Conservation (phyloP, 1,284 basidiomycete genomes). For the Rhodofomes roseus region DNA sequence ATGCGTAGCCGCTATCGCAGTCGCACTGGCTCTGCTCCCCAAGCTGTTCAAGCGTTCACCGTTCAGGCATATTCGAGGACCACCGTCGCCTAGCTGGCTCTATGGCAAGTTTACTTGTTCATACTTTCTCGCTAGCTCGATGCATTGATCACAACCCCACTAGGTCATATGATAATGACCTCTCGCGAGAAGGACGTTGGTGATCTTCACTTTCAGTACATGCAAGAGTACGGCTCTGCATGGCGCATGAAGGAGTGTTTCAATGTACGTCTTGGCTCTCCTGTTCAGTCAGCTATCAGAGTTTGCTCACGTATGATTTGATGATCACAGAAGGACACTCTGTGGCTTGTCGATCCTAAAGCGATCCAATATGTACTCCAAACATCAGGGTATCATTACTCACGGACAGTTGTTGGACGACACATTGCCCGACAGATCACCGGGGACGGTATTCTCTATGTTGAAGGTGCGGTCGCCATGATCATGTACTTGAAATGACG, state of each 20-base stretch:
- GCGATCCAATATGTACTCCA: slow-evolving; percentile 36
- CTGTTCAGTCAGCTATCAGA: too few relatives aligned
- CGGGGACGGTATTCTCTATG: slow-evolving; percentile 31
- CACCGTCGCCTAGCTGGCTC: slow-evolving; percentile 16
- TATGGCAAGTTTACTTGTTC: slow-evolving; percentile 11
- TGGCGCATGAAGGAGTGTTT: slow-evolving; percentile 26
- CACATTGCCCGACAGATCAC: slow-evolving; percentile 23
- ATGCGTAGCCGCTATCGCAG: not conserved
- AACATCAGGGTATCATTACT: slow-evolving; percentile 33
- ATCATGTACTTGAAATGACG: not conserved
- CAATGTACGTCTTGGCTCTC: slow-evolving; percentile 16
- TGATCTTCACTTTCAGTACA: slow-evolving; percentile 26
- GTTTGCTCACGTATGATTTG: too few relatives aligned
- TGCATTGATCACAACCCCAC: not conserved
- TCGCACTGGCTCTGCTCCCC: slow-evolving; percentile 1
- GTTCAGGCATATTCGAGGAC: slow-evolving; percentile 16
- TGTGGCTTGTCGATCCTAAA: slow-evolving; percentile 33
- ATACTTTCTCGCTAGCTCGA: too few relatives aligned
- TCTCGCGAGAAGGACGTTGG: slow-evolving; percentile 28
- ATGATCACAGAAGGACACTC: slow-evolving; percentile 17
- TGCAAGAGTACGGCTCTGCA: slow-evolving; percentile 28
- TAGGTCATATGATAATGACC: slow-evolving; percentile 24
- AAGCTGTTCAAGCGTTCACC: slow-evolving; percentile 9
- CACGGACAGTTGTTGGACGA: slow-evolving; percentile 26
- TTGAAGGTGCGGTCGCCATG: not conserved